Base-by-base conservation (phyloP, 345 rosid genomes). In the Citrus trifoliata region DNA sequence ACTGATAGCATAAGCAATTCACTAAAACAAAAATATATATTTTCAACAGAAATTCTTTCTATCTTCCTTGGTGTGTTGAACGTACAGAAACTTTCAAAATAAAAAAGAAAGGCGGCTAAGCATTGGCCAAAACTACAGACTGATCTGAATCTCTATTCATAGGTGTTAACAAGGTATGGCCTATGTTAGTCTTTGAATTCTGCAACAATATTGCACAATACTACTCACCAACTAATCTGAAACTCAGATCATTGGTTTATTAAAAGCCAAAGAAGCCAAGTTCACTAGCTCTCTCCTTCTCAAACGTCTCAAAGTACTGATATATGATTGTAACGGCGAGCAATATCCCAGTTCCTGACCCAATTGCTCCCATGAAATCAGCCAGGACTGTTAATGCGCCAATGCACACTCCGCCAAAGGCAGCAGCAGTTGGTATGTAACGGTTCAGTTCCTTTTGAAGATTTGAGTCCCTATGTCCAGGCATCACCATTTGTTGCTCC, bases 401-500 rank as follows among this genome's bases (percentile, higher is more conserved):
- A 0, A 92, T 90, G 86, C 96, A 92, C 38, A 90, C 86, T 81
- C 96, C 96, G 42, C 93, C 94, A 58, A 92, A 92, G 6, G 94
- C 94, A 32, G 94, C 94, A 5, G 96, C 93, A 0, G 96, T 90
- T 24, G 96, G 96, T 78, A 90, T 90, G 82, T 89, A 90, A n/a
- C 93, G 88, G 60, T 90, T 90, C 84, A 92, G 78, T 76, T 92
- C 96, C 82, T 92, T 92, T 79, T 89, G 92, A 42, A 90, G 81
- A 78, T 92, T 92, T 22, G 92, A 87, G 64, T 92, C 93, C 60
- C 91, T 85, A 70, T 90, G 93, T 53, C 93, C 92, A 22, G 93
- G 93, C 95, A 92, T 90, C 76, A 92, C 95, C 96, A 92, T 92
- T 88, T 90, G 94, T 90, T 92, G 96, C 74, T 92, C 96, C 96